Conservation (phyloP, 208 protist genomes). For the Leptomonas pyrrhocoris region DNA sequence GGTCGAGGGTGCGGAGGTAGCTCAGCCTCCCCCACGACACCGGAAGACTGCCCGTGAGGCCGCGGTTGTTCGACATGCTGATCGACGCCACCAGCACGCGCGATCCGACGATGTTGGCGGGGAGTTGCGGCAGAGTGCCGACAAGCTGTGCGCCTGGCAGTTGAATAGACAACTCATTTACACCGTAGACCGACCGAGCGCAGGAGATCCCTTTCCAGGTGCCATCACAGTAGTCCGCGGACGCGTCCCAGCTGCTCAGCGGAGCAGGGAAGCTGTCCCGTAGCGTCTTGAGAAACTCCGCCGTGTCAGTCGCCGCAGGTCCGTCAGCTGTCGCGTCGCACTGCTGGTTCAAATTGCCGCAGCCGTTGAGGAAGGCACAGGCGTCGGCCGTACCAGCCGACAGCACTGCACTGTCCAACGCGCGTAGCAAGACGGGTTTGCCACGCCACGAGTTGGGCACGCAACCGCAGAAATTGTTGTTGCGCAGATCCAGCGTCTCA, state of each 20-base stretch:
- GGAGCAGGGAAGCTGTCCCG: background rate
- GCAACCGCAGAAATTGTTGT: constrained; percentile 19
- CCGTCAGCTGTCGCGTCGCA: background rate
- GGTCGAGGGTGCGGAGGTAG: constrained; percentile 14
- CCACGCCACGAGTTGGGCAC: constrained; percentile 1
- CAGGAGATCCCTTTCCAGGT: constrained; percentile 1
- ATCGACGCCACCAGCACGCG: constrained; percentile 7
- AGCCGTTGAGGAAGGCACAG: constrained; percentile 10
- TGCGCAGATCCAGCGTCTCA: constrained; percentile 3
- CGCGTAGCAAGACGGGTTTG: background rate
- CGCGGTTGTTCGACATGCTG: constrained; percentile 6
- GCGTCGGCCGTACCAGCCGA: background rate
- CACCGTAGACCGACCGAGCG: background rate
- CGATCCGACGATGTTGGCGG: background rate
- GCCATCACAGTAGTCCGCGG: background rate
- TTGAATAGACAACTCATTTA: background rate
- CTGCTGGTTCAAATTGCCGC: constrained; percentile 10
- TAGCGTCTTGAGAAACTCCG: background rate
- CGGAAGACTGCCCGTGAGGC: constrained; percentile 8
- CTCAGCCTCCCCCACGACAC: constrained; percentile 11
- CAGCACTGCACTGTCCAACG: background rate
- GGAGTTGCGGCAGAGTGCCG: constrained; percentile 1
- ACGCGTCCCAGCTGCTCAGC: constrained; percentile 2
- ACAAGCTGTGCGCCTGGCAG: background rate
- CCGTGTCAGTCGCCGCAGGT: background rate